Evolutionary conservation across 2,329 filamentous ascomycete genomes (phyloP).

Genomic region (Sporothrix variecibatus): DNA sequence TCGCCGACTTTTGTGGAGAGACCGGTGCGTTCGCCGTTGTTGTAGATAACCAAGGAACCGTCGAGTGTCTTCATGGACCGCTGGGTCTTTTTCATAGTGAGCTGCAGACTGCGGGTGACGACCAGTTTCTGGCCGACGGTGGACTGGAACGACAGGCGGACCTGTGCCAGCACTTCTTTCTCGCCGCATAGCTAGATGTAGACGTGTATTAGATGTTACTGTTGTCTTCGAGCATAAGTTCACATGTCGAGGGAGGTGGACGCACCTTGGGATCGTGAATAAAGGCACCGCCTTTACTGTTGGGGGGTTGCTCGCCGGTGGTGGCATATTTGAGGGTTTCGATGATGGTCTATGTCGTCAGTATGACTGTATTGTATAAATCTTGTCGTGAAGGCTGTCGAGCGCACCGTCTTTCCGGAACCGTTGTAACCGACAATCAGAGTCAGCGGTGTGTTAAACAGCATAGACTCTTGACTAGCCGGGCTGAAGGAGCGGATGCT

Average conservation of each 20-base stretch:
- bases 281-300: constrained; percentile 87
- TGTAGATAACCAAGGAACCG: constrained; percentile 71
- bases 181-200: constrained; percentile 69
- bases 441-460: constrained; percentile 87
- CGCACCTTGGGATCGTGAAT: constrained; percentile 90
- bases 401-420: constrained; percentile 76
- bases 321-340: constrained; percentile 98
- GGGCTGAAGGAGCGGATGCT: constrained; percentile 79
- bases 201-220: neutral
- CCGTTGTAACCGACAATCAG: constrained; percentile 97
- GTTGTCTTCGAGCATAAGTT: neutral
- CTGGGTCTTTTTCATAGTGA: constrained; percentile 80
- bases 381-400: neutral
- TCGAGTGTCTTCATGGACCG: constrained; percentile 83
- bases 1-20: constrained; percentile 80
- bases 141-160: constrained; percentile 83
- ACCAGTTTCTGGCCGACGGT: constrained; percentile 80
- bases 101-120: constrained; percentile 78
- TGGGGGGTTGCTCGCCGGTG: constrained; percentile 88
- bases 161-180: constrained; percentile 85
- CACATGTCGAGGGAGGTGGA: no score
- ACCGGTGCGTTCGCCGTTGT: constrained; percentile 75
- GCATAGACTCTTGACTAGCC: constrained; percentile 70
- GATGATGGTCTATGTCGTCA: constrained; percentile 70
- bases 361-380: neutral